phyloP scores from a whole-genome alignment of 1,284 basidiomycete species.

The Fomitopsis pinicola region DNA sequence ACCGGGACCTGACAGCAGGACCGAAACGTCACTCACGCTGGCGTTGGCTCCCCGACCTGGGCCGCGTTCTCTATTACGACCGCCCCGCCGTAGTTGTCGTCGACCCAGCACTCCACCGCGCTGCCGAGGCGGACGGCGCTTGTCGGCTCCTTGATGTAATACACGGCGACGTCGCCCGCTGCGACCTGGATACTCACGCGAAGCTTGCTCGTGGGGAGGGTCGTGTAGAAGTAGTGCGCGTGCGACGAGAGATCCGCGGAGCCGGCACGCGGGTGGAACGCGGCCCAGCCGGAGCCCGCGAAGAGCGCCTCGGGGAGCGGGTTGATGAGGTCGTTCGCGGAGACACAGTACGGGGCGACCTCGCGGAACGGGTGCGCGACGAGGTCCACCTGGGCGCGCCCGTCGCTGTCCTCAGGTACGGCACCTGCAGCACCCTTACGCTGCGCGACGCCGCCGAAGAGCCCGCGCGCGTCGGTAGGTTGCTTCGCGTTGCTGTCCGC shows the following conservation, averaged over 20 bases:
- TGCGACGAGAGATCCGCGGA: conserved; percentile 44
- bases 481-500: conserved; percentile 25
- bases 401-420: conserved; percentile 14
- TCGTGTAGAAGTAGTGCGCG: conserved; percentile 87
- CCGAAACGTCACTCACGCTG: conserved; percentile 44
- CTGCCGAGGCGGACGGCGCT: conserved; percentile 50
- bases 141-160: conserved; percentile 66
- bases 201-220: conserved; percentile 70
- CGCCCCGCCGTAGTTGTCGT: conserved; percentile 67
- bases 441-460: conserved; percentile 72
- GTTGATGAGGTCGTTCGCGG: conserved; percentile 92
- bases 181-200: conserved; percentile 72
- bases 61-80: conserved; percentile 62
- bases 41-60: conserved; percentile 41
- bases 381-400: conserved; percentile 27
- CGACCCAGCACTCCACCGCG: conserved; percentile 81
- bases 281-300: conserved; percentile 85
- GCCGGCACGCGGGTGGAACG: conserved; percentile 60
- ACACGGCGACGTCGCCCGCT: conserved; percentile 77
- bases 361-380: conserved; percentile 66
- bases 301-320: conserved; percentile 88
- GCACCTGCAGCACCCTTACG: conserved; percentile 49
- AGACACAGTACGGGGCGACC: conserved; percentile 84
- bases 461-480: conserved; percentile 45
- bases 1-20: conserved; percentile 5